Evolutionary conservation across 768 basidiomycete genomes (phyloP).

Genomic region (Baorangia bicolor): DNA sequence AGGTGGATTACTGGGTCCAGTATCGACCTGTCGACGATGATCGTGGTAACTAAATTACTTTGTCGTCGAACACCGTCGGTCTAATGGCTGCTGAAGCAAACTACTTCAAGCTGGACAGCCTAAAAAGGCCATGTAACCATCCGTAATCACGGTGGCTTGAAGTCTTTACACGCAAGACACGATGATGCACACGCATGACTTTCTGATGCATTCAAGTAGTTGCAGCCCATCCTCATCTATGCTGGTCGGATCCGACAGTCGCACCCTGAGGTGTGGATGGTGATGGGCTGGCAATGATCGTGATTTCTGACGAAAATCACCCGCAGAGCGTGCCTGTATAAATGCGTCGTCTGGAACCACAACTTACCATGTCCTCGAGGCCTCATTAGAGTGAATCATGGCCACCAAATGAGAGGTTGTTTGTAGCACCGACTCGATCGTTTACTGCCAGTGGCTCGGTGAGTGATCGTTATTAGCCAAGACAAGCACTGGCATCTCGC

Average conservation of each 20-base stretch:
- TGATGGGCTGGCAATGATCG: background rate
- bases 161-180: background rate
- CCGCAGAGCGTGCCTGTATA: background rate
- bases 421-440: conserved; percentile 1
- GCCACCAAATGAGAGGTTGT: background rate
- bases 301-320: background rate
- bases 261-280: background rate
- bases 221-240: background rate
- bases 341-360: background rate
- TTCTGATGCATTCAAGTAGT: background rate
- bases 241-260: background rate
- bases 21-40: background rate
- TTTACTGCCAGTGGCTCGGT: conserved; percentile 2
- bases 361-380: conserved; percentile 19
- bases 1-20: background rate
- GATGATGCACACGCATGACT: background rate
- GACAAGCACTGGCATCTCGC: background rate
- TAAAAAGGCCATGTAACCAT: background rate
- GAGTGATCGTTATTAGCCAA: background rate
- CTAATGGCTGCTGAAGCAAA: background rate
- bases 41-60: background rate
- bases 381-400: background rate
- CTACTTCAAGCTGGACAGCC: background rate
- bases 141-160: background rate
- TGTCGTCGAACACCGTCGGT: background rate